Evolutionary conservation across 139 green algal genomes (phyloP), one percentile per base, ranked within the genome.

Genomic region (Chlamydomonas urium): DNA sequence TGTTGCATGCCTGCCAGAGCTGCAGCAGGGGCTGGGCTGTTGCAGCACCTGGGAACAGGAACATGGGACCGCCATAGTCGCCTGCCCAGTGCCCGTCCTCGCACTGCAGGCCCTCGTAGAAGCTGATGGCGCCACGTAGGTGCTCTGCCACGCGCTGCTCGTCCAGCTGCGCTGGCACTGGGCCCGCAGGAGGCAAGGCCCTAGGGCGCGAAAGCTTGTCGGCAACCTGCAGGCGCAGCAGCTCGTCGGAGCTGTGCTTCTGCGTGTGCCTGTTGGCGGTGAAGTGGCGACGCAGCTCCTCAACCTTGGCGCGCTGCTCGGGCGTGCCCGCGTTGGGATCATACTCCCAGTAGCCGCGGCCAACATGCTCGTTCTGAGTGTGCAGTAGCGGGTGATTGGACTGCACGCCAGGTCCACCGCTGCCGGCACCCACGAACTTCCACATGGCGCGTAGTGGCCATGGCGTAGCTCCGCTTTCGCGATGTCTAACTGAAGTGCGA

Each of bases 11-110:
- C n/a, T n/a, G n/a, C n/a, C n/a, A n/a, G n/a, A n/a, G n/a, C n/a
- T n/a, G n/a, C n/a, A n/a, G n/a, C n/a, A n/a, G n/a, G n/a, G n/a
- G n/a, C n/a, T n/a, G n/a, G n/a, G n/a, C n/a, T n/a, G n/a, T n/a
- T n/a, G n/a, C n/a, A n/a, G 42, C 42, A 53, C 42, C 42, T 0
- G 96, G 95, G 81, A 99, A 92, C 6, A 99, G 86, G 80, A 99
- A 99, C 92, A 99, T 98, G 1, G 96, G 96, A 1, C 96, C 96
- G 0, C 96, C 96, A 67, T 99, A 99, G 81, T 99, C 96, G 10
- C 93, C 93, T 0, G 92, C 86, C 82, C 89, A 99, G 81, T 99
- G 96, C 2, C 96, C 96, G 71, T 99, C 95, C 0, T 97, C 86
- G 37, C 82, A 70, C 78, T 97, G 90, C 71, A 99, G 68, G 29